Evolutionary conservation across 2,329 filamentous ascomycete genomes (phyloP).

Genomic region (Aphanoascus verrucosus): DNA sequence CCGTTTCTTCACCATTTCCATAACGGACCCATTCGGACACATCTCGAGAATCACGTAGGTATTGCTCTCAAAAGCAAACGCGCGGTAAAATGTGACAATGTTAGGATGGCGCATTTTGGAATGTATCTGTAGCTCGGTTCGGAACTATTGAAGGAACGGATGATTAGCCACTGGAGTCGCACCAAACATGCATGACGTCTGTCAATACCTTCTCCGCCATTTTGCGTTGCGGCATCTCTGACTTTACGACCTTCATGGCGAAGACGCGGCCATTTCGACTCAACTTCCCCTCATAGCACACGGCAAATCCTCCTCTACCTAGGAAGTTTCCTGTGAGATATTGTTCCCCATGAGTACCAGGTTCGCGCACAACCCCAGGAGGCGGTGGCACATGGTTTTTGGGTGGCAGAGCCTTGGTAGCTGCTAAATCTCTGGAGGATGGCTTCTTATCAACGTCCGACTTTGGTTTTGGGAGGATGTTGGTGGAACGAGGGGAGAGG

Average conservation of each 20-base stretch:
- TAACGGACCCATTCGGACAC: slow-evolving; percentile 89
- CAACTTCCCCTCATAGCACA: slow-evolving; percentile 41
- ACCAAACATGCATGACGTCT: background rate
- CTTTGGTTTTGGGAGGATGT: slow-evolving; percentile 37
- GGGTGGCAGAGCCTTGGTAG: slow-evolving; percentile 26
- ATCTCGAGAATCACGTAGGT: slow-evolving; percentile 92
- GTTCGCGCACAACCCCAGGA: slow-evolving; percentile 36
- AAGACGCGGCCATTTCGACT: slow-evolving; percentile 36
- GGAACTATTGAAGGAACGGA: slow-evolving; percentile 41
- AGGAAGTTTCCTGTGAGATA: slow-evolving; percentile 39
- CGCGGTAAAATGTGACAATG: slow-evolving; percentile 88
- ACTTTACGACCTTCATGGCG: slow-evolving; percentile 43
- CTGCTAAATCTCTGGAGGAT: slow-evolving; percentile 19
- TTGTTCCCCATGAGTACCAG: slow-evolving; percentile 35
- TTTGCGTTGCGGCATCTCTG: slow-evolving; percentile 41
- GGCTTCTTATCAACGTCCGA: slow-evolving; percentile 28
- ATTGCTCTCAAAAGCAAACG: slow-evolving; percentile 77
- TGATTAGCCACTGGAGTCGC: slow-evolving; percentile 9
- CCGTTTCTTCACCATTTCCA: slow-evolving; percentile 93
- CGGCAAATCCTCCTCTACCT: slow-evolving; percentile 42
- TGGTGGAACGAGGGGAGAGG: slow-evolving; percentile 40
- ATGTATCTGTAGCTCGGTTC: slow-evolving; percentile 87
- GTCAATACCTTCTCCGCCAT: slow-evolving; percentile 42
- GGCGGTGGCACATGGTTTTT: slow-evolving; percentile 39
- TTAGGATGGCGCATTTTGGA: slow-evolving; percentile 95